These are phyloP conservation scores for Podosphaera aphanis DNA, from an alignment of 2,329 filamentous ascomycete species.

Conservation along the genomic window DNA sequence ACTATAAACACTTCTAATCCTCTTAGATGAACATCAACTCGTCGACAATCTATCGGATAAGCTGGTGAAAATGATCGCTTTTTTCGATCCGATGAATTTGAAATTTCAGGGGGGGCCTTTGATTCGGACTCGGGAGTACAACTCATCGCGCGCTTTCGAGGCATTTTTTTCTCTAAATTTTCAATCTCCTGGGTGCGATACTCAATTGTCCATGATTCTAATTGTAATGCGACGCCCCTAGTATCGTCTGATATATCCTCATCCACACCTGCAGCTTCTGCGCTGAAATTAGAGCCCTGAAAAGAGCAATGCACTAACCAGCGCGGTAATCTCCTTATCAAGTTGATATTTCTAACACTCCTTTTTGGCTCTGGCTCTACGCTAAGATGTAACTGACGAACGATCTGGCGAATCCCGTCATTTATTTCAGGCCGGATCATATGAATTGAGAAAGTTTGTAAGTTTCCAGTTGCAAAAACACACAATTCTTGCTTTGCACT, in stretches of 20 bases:
- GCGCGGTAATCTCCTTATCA: constrained; percentile 53
- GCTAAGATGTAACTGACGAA: constrained; percentile 55
- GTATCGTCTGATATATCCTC: constrained; percentile 59
- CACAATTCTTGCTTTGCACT: constrained; percentile 68
- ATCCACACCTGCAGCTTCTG: constrained; percentile 79
- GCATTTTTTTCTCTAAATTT: constrained; percentile 29
- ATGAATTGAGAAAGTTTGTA: constrained; percentile 73
- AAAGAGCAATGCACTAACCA: constrained; percentile 74
- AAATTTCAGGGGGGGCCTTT: constrained; percentile 29
- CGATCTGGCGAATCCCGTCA: constrained; percentile 75
- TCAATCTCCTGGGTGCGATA: constrained; percentile 67
- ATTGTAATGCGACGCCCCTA: constrained; percentile 61
- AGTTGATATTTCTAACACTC: constrained; percentile 32
- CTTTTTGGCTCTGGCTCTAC: constrained; percentile 39
- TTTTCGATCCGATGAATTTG: constrained; percentile 25
- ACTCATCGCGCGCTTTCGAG: constrained; percentile 51
- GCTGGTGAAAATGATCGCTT: constrained; percentile 20
- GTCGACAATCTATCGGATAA: constrained; percentile 47
- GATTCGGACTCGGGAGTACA: constrained; percentile 44
- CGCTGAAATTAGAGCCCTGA: constrained; percentile 68
- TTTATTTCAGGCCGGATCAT: constrained; percentile 84
- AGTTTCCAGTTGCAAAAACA: constrained; percentile 53
- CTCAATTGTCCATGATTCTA: constrained; percentile 71
- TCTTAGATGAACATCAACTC: constrained; percentile 56
- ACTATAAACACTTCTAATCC: constrained; percentile 80